Percentiles rank a stretch among this genome's conserved stretches.
These are phyloP conservation scores for Yamadazyma atmosphaerica DNA, from an alignment of 1,139 yeast species.

Conservation along the genomic window DNA sequence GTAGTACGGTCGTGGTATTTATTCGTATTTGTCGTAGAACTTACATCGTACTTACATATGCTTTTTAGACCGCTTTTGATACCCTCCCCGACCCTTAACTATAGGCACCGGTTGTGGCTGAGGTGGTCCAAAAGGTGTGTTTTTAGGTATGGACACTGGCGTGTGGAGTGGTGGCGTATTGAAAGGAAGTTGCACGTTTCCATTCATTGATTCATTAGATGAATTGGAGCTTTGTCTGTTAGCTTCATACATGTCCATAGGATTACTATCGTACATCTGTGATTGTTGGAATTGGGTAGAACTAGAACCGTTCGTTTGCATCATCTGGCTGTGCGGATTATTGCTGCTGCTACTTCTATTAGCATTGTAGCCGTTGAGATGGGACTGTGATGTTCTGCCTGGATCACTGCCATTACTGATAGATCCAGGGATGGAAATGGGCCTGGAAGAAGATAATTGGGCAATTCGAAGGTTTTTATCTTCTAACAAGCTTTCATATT, in stretches of 20 bases:
- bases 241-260: conserved; percentile 16
- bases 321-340: too few species aligned
- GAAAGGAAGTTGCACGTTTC: conserved; percentile 12
- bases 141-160: conserved; percentile 11
- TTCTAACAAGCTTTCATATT: conserved; percentile 38
- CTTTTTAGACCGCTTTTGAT: conserved; percentile 47
- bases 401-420: conserved; percentile 8
- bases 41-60: conserved; percentile 24
- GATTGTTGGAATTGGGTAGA: not conserved
- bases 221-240: conserved; percentile 15
- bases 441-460: conserved; percentile 40
- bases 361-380: not conserved
- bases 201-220: conserved; percentile 15
- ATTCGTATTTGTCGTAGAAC: too few species aligned
- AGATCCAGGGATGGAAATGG: conserved; percentile 41
- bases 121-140: not conserved
- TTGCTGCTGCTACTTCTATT: not conserved
- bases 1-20: too few species aligned
- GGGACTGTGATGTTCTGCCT: conserved; percentile 3
- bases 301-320: too few species aligned
- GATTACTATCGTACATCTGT: conserved; percentile 5
- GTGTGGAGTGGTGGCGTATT: conserved; percentile 18
- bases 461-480: conserved; percentile 38
- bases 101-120: conserved; percentile 25
- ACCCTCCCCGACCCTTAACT: conserved; percentile 52